These are phyloP conservation scores for Mycena sanguinolenta DNA, from an alignment of 768 basidiomycete species.

Conservation along the genomic window DNA sequence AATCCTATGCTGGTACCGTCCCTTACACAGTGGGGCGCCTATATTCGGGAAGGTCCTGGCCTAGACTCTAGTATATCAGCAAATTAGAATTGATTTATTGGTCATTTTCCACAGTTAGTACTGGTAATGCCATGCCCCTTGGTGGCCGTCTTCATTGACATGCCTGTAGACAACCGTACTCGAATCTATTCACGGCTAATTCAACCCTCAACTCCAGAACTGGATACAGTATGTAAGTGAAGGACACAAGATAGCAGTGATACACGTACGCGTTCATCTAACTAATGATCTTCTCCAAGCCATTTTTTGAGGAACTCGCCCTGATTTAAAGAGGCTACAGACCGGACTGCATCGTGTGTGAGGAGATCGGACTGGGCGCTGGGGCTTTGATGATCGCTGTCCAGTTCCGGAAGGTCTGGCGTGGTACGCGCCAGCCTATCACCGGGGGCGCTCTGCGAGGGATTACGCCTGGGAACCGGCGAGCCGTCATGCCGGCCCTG, in stretches of 20 bases:
- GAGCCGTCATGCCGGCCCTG: constrained; percentile 16
- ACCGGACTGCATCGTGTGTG: constrained; percentile 21
- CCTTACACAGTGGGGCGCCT: too few relatives aligned
- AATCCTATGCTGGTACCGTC: too few relatives aligned
- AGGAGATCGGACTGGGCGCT: constrained; percentile 12
- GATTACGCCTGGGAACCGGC: constrained; percentile 19
- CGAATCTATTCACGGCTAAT: constrained; percentile 1
- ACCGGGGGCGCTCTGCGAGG: not conserved
- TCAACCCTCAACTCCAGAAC: not conserved
- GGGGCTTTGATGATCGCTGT: constrained; percentile 1
- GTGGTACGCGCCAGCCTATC: constrained; percentile 8
- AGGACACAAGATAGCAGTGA: not conserved
- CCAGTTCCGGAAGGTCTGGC: constrained; percentile 19
- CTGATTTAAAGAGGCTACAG: constrained; percentile 9
- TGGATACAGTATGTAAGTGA: constrained; percentile 5
- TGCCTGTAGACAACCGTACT: not conserved
- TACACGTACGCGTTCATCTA: constrained; percentile 1
- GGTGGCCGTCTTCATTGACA: too few relatives aligned
- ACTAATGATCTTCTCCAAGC: constrained; percentile 19
- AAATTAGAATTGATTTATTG: too few relatives aligned
- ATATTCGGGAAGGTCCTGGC: too few relatives aligned
- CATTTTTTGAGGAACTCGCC: constrained; percentile 17
- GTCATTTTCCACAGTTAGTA: too few relatives aligned
- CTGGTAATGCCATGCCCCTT: too few relatives aligned
- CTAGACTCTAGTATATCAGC: too few relatives aligned